These are phyloP conservation scores for Moesziomyces parantarcticus DNA, from an alignment of 1,284 basidiomycete genomes.

Conservation along the genomic window DNA sequence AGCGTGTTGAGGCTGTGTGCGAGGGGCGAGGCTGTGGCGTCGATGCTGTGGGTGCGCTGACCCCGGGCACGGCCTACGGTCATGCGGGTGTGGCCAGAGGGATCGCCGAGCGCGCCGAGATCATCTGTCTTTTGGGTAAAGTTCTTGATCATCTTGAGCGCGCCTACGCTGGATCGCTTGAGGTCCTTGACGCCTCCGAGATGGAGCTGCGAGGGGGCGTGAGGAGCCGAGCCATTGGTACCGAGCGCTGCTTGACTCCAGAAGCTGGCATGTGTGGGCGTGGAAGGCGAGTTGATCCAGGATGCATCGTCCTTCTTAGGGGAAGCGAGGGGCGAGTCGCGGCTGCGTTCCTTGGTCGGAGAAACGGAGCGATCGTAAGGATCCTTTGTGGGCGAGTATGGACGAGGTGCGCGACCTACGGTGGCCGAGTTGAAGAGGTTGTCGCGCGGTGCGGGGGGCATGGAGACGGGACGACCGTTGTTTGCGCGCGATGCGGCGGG, in stretches of 20 bases:
- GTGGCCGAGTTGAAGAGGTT: slow-evolving; percentile 38
- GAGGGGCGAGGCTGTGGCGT: slow-evolving; percentile 18
- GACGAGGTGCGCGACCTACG: slow-evolving; percentile 23
- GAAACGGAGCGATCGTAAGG: slow-evolving; percentile 30
- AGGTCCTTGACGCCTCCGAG: slow-evolving; percentile 61
- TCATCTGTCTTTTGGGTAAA: slow-evolving; percentile 55
- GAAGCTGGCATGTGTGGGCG: slow-evolving; percentile 52
- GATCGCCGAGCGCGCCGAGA: slow-evolving; percentile 17
- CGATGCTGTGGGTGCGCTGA: slow-evolving; percentile 41
- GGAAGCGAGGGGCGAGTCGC: slow-evolving; percentile 41
- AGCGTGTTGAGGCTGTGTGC: slow-evolving; percentile 21
- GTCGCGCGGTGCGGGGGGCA: slow-evolving; percentile 58
- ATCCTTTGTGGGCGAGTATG: slow-evolving; percentile 47
- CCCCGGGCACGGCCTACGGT: slow-evolving; percentile 51
- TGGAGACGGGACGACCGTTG: slow-evolving; percentile 52
- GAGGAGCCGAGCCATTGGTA: slow-evolving; percentile 9
- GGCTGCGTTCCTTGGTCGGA: slow-evolving; percentile 44
- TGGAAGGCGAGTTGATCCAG: slow-evolving; percentile 51
- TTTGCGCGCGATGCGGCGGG: slow-evolving; percentile 26
- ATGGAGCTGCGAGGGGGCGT: slow-evolving; percentile 53
- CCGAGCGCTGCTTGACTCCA: slow-evolving; percentile 45
- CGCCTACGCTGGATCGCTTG: slow-evolving; percentile 59
- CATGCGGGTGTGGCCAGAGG: slow-evolving; percentile 50
- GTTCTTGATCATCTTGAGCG: slow-evolving; percentile 61
- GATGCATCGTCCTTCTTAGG: slow-evolving; percentile 55